Base-by-base conservation (phyloP, 1,284 basidiomycete species). In the Pholiota adiposa region DNA sequence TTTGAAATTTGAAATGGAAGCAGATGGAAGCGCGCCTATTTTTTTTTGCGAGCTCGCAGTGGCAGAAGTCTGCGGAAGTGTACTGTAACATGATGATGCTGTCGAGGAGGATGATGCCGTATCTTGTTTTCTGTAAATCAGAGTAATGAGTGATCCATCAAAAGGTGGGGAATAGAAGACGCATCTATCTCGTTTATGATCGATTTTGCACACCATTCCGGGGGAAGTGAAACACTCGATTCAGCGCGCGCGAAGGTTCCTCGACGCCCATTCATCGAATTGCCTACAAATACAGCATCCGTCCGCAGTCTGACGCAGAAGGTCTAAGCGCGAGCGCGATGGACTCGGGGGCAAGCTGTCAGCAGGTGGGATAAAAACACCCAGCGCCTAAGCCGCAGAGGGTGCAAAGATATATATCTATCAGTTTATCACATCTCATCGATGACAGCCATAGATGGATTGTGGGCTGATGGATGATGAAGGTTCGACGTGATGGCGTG, bases 391-490 rank as follows among this genome's bases (percentile, higher is more conserved):
- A 41, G 29, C 27, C n/a, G 16, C 1, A 23, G n/a, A 12, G 19
- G 16, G 19, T 16, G 11, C 31, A 19, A 7, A 36, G 21, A n/a
- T 12, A 11, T 18, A 51, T 14, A 41, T 59, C 12, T 41, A 51
- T 57, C 52, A 54, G 44, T 23, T 44, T 18, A 54, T 59, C 41
- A 54, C 36, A 59, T 53, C 51, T 49, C 46, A 59, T 59, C 58
- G 58, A 59, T 59, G 44, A 21, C n/a, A n/a, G n/a, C n/a, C 8
- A 38, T 41, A 31, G 18, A 38, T 41, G 51, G 25, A 21, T 12
- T 11, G 29, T 31, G 41, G n/a, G 52, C 11, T 44, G 53, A 23
- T 31, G 43, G 31, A 48, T 43, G 51, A 53, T 31, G 52, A n/a
- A 25, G 11, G 33, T 25, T 48, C 51, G 56, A 50, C 44, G 29